phyloP scores from a whole-genome alignment of 192 early-diverging fungal genomes.

The Nowakowskiella sp. region DNA sequence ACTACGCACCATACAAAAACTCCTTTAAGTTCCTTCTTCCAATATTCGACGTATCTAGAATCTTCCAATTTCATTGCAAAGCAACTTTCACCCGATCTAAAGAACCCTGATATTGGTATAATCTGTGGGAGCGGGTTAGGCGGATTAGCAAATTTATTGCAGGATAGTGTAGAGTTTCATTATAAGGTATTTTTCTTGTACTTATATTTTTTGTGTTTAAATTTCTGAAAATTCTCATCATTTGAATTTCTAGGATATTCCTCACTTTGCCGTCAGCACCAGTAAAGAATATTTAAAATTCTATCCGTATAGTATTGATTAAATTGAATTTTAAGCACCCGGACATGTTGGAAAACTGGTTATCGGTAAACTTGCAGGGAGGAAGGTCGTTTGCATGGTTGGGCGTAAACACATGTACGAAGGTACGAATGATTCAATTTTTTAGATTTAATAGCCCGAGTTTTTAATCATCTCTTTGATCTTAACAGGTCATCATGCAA shows the following conservation, averaged over 20 bases:
- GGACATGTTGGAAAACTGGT: conserved; percentile 76
- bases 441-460: conserved; percentile 1
- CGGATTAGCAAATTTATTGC: conserved; percentile 64
- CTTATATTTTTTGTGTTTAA: not conserved
- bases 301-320: conserved; percentile 2
- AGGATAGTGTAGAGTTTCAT: conserved; percentile 52
- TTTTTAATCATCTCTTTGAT: conserved; percentile 3
- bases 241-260: conserved; percentile 54
- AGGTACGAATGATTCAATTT: conserved; percentile 26
- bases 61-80: conserved; percentile 35
- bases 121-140: conserved; percentile 80
- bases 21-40: too few relatives aligned
- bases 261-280: conserved; percentile 72
- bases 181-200: conserved; percentile 39
- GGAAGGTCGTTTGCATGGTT: conserved; percentile 71
- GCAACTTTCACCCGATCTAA: conserved; percentile 24
- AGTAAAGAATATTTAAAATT: conserved; percentile 30
- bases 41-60: conserved; percentile 42
- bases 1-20: too few relatives aligned
- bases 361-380: conserved; percentile 70
- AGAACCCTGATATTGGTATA: conserved; percentile 61
- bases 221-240: too few relatives aligned
- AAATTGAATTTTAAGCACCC: conserved; percentile 44
- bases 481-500: conserved; percentile 55
- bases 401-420: conserved; percentile 91